These are phyloP conservation scores for Herpotrichia juniperi DNA, from an alignment of 2,329 filamentous ascomycete genomes.

Conservation along the genomic window DNA sequence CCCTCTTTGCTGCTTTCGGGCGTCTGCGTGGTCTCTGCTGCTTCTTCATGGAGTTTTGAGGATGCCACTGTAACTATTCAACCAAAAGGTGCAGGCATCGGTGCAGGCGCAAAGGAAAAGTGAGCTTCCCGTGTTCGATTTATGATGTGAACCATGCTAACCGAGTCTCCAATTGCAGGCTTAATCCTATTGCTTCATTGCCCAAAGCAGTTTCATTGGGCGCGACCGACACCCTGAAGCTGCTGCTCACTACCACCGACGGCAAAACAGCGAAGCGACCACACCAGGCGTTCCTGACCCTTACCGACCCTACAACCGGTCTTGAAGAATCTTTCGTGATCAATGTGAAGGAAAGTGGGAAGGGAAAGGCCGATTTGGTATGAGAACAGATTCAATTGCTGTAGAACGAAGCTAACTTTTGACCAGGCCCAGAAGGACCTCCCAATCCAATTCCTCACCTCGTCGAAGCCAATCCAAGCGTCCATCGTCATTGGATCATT, in stretches of 20 bases:
- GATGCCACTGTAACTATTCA: slow-evolving; percentile 72
- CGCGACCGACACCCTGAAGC: slow-evolving; percentile 75
- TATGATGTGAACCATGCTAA: slow-evolving; percentile 16
- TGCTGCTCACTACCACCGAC: slow-evolving; percentile 81
- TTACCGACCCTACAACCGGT: slow-evolving; percentile 75
- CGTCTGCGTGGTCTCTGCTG: slow-evolving; percentile 53
- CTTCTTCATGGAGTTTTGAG: slow-evolving; percentile 72
- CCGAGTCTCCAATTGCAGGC: slow-evolving; percentile 35
- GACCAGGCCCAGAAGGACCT: slow-evolving; percentile 89
- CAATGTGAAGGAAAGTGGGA: slow-evolving; percentile 83
- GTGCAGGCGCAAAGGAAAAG: slow-evolving; percentile 67
- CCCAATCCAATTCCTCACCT: slow-evolving; percentile 77
- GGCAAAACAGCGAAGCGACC: slow-evolving; percentile 79
- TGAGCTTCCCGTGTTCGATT: slow-evolving; percentile 47
- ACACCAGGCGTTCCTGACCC: slow-evolving; percentile 89
- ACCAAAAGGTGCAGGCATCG: slow-evolving; percentile 62
- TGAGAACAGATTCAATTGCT: slow-evolving; percentile 35
- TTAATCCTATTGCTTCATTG: slow-evolving; percentile 61
- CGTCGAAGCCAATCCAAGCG: slow-evolving; percentile 73
- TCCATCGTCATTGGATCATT: slow-evolving; percentile 86
- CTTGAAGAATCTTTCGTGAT: slow-evolving; percentile 89
- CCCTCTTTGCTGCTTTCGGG: slow-evolving; percentile 50
- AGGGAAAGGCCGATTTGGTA: slow-evolving; percentile 85
- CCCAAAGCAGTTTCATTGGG: slow-evolving; percentile 69
- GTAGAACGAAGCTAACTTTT: slow-evolving; percentile 30